Conservation (phyloP, 148 eudicot genomes). For the Cornus kousa region DNA sequence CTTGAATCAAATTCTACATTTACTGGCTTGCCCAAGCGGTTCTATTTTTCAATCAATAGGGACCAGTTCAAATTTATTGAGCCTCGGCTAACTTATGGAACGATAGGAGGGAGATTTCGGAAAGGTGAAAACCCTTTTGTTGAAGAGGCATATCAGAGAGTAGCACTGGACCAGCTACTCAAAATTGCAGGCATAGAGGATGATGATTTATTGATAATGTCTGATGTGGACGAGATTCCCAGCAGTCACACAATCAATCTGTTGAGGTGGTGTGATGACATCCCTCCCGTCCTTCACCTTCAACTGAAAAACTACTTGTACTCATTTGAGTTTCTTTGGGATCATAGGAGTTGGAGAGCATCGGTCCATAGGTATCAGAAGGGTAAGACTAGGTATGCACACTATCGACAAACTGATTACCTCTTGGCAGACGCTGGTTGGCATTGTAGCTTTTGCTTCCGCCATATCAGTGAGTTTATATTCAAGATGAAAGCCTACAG, state of each 20-base stretch:
- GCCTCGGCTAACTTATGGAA: constrained; percentile 50
- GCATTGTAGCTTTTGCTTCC: constrained; percentile 72
- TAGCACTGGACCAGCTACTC: constrained; percentile 48
- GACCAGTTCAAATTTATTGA: constrained; percentile 44
- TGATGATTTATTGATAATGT: constrained; percentile 62
- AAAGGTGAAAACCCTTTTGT: constrained; percentile 59
- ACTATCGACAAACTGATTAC: constrained; percentile 45
- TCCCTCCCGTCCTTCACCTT: constrained; percentile 44
- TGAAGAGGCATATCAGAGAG: constrained; percentile 60
- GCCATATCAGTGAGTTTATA: constrained; percentile 46
- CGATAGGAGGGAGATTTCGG: constrained; percentile 46
- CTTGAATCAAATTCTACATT: constrained; percentile 65
- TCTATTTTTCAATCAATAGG: constrained; percentile 28
- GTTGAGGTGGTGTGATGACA: constrained; percentile 59
- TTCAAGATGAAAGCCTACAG: constrained; percentile 75
- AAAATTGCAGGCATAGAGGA: constrained; percentile 54
- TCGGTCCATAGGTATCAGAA: constrained; percentile 47
- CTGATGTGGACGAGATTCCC: constrained; percentile 68
- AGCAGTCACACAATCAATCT: constrained; percentile 55
- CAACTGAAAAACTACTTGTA: constrained; percentile 48
- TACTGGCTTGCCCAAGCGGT: constrained; percentile 42
- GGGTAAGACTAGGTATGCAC: constrained; percentile 51
- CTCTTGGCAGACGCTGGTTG: constrained; percentile 59
- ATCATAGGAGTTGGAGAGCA: constrained; percentile 56
- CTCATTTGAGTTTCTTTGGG: constrained; percentile 47